These are phyloP conservation scores for Apiospora aurea DNA, from an alignment of 2,329 filamentous ascomycete species.

Conservation along the genomic window DNA sequence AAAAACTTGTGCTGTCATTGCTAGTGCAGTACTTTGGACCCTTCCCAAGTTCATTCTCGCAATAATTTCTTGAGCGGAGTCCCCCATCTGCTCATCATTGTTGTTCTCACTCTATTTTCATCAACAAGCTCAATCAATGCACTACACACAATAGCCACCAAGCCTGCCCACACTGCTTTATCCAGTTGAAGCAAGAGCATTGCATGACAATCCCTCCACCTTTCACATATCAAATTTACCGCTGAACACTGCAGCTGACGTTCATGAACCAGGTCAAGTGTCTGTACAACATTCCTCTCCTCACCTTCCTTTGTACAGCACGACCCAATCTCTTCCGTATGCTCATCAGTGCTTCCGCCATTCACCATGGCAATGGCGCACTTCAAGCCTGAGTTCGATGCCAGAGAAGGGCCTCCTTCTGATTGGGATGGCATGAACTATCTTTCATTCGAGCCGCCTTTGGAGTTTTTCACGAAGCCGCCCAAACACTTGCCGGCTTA, in stretches of 20 bases:
- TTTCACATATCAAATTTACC: neutral
- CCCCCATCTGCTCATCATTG: neutral
- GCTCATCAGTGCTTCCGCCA: neutral
- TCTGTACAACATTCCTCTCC: neutral
- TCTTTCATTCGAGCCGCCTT: constrained; percentile 27
- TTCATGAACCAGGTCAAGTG: neutral
- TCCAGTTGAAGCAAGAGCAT: neutral
- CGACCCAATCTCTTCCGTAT: neutral
- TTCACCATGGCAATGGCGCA: constrained; percentile 7
- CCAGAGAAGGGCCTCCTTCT: constrained; percentile 5
- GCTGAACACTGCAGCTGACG: neutral
- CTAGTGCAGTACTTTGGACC: neutral
- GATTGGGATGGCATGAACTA: constrained; percentile 19
- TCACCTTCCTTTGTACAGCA: neutral
- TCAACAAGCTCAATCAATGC: neutral
- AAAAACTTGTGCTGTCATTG: neutral
- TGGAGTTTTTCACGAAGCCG: constrained; percentile 31
- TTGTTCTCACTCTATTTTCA: neutral
- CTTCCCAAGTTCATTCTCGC: neutral
- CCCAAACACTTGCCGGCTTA: constrained; percentile 26
- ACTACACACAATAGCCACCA: neutral
- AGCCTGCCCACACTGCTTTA: neutral
- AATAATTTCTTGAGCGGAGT: neutral
- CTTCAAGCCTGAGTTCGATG: neutral
- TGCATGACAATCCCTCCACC: neutral